Base-by-base conservation (phyloP, 352 stramenopile genomes). In the Phytophthora citrophthora region DNA sequence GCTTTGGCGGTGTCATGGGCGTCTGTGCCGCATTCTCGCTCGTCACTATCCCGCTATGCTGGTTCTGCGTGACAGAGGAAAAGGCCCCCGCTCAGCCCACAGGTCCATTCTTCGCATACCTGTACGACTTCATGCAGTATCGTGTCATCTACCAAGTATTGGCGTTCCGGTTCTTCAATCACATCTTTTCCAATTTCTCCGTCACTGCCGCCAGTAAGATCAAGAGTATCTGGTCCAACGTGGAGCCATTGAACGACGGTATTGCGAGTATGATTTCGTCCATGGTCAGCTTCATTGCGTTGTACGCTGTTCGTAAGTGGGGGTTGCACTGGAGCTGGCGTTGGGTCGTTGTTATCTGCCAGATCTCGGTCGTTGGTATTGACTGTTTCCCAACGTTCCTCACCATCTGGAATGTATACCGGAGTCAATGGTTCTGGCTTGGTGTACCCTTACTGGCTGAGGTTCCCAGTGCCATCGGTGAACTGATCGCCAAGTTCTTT, bases 381-480 rank as follows among this genome's bases (percentile, higher is more conserved):
- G 79, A 89, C 41, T 58, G 59, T 3, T 56, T 78, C 15, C 70
- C 71, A 10, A 83, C 71, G 3, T 76, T 87, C 34, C 50, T 85
- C 27, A 86, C 70, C 16, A 81, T 84, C 48, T 89, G 70, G 76
- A 43, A 88, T 32, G 72, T 85, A 0, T 70, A 77, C 10, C 74
- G 77, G 16, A 81, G 63, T 29, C 79, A 88, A 32, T 88, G 76
- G 76, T 83, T 88, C 60, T 88, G 72, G 73, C 47, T 85, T 3
- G 79, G 79, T n/a, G 64, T 82, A 11, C 73, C 76, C 9, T 38
- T 88, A 20, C 40, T 82, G 4, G 68, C 78, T n/a, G 55, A 75
- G 6, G 49, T 86, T 11, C 77, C 76, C 16, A 74, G 64, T 44
- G 64, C 45, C n/a, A 65, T 75, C 5, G 66, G 48, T 5, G 55